Evolutionary conservation across 2,329 filamentous ascomycete species (phyloP).

Genomic region (Fusarium sp.): DNA sequence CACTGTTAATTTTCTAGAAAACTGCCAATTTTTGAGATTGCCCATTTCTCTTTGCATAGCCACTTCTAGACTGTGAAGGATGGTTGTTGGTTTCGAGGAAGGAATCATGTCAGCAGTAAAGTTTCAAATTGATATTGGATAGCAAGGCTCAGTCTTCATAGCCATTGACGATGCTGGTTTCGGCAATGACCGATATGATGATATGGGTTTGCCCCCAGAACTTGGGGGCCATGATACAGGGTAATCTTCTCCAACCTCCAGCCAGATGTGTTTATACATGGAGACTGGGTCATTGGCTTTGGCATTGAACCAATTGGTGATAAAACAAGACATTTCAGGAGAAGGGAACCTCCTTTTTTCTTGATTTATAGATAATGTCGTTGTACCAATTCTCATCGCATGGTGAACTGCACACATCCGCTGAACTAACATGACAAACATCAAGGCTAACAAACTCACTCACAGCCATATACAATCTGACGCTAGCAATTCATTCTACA

Average conservation of each 20-base stretch:
- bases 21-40: not conserved
- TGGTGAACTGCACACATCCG: not conserved
- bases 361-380: not conserved
- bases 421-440: accelerated
- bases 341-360: accelerated
- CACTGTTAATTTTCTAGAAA: slow-evolving; percentile 10
- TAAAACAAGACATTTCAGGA: accelerated
- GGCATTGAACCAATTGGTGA: not conserved
- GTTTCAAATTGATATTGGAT: not conserved
- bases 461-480: not conserved
- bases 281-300: not conserved
- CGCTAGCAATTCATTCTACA: not conserved
- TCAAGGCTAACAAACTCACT: not conserved
- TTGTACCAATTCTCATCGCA: not conserved
- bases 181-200: not conserved
- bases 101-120: not conserved
- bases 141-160: not conserved
- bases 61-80: slow-evolving; percentile 5
- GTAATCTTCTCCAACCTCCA: not conserved
- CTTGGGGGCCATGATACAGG: not conserved
- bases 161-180: not conserved
- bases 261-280: not conserved
- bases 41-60: slow-evolving; percentile 7
- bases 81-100: not conserved
- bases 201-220: not conserved